Evolutionary conservation across 23 red algal species (phyloP).

Genomic region (Gracilaria gracilis): DNA sequence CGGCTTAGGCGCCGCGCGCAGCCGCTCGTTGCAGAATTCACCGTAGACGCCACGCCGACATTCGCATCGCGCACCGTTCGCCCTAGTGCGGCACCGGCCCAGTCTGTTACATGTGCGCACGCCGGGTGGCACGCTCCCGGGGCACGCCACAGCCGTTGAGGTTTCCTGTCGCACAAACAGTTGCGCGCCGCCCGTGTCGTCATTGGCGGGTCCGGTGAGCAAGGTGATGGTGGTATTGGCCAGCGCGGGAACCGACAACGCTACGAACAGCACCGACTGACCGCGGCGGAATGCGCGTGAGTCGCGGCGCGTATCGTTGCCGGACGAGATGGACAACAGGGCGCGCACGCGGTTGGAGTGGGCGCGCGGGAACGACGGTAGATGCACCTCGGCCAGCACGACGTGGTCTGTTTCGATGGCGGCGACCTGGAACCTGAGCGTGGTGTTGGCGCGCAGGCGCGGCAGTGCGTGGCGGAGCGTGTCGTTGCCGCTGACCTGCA

Average conservation of each 20-base stretch:
- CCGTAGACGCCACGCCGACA: background rate
- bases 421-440: background rate
- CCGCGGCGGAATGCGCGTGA: background rate
- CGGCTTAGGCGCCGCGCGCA: background rate
- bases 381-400: constrained; percentile 12
- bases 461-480: background rate
- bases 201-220: background rate
- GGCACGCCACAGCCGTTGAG: background rate
- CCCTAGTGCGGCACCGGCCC: background rate
- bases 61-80: background rate
- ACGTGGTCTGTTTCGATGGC: background rate
- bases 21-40: constrained; percentile 15
- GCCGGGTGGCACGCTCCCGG: background rate
- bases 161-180: background rate
- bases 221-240: background rate
- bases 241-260: background rate
- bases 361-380: constrained; percentile 6
- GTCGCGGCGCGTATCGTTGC: background rate
- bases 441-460: background rate
- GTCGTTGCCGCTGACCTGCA: background rate
- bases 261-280: constrained; percentile 21
- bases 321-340: background rate
- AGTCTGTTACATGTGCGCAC: background rate
- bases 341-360: constrained; percentile 21
- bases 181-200: background rate